Evolutionary conservation across 2,329 filamentous ascomycete genomes (phyloP).

Genomic region (Acrocalymma vagum): DNA sequence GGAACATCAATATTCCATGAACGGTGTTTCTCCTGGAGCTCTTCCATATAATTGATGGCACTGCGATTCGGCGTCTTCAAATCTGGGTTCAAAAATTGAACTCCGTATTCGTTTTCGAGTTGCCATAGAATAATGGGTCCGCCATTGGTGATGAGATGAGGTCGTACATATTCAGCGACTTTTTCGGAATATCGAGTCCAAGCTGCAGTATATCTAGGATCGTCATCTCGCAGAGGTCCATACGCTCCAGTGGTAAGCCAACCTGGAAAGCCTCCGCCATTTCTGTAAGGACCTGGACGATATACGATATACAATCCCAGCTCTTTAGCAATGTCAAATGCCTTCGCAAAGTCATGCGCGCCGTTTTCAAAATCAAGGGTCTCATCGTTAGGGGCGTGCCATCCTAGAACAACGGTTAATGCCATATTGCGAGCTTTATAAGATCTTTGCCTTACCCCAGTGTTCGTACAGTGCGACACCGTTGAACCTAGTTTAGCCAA

Average conservation of each 20-base stretch:
- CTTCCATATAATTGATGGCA: conserved; percentile 62
- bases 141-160: conserved; percentile 60
- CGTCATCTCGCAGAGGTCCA: conserved; percentile 53
- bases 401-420: too few relatives aligned
- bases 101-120: conserved; percentile 62
- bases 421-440: too few relatives aligned
- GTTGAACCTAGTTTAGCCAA: too few relatives aligned
- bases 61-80: too few relatives aligned
- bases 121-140: conserved; percentile 62
- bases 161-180: conserved; percentile 56
- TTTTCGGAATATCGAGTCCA: conserved; percentile 64
- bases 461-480: too few relatives aligned
- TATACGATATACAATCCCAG: conserved; percentile 62
- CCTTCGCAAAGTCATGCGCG: conserved; percentile 62
- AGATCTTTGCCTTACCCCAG: too few relatives aligned
- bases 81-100: too few relatives aligned
- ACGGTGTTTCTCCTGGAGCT: conserved; percentile 57
- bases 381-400: too few relatives aligned
- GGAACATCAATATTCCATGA: conserved; percentile 60
- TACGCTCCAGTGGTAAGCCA: conserved; percentile 59
- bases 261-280: conserved; percentile 56
- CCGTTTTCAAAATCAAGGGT: conserved; percentile 55
- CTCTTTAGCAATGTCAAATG: conserved; percentile 61
- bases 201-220: conserved; percentile 53
- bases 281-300: conserved; percentile 61